Evolutionary conservation across 2,329 filamentous ascomycete species (phyloP).

Genomic region (Neonectria neomacrospora): DNA sequence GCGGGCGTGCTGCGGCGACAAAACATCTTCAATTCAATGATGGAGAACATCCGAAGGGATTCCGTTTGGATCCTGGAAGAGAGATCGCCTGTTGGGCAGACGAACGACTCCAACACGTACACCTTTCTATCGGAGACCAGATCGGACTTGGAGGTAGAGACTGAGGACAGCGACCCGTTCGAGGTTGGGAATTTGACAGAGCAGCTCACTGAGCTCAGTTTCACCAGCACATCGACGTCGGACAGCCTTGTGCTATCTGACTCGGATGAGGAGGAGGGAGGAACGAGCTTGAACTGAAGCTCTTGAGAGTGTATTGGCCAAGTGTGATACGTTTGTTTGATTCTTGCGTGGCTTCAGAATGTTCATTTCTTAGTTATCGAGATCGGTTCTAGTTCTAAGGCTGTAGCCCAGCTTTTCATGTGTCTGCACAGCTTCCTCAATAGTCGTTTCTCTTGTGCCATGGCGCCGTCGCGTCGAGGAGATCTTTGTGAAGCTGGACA

Average conservation of each 20-base stretch:
- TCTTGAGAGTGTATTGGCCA: neutral
- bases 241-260: slow-evolving; percentile 17
- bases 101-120: slow-evolving; percentile 48
- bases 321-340: neutral
- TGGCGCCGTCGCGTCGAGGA: slow-evolving; percentile 54
- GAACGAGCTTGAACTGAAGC: slow-evolving; percentile 12
- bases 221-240: slow-evolving; percentile 8
- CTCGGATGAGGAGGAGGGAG: slow-evolving; percentile 36
- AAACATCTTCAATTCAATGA: slow-evolving; percentile 43
- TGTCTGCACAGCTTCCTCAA: slow-evolving; percentile 35
- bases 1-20: slow-evolving; percentile 27
- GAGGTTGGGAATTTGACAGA: slow-evolving; percentile 34
- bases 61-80: slow-evolving; percentile 43
- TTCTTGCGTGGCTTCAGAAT: neutral
- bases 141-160: slow-evolving; percentile 29
- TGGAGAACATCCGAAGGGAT: slow-evolving; percentile 43
- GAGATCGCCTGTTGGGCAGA: slow-evolving; percentile 42
- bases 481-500: slow-evolving; percentile 49
- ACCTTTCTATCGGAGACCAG: slow-evolving; percentile 22
- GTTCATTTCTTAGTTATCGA: slow-evolving; percentile 6
- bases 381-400: neutral
- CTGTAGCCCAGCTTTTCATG: neutral
- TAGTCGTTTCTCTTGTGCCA: slow-evolving; percentile 55
- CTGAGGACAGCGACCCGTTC: slow-evolving; percentile 13
- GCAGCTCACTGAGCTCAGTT: slow-evolving; percentile 17